Conservation (phyloP, 169 alveolate species). For the Plasmodium gallinaceum region DNA sequence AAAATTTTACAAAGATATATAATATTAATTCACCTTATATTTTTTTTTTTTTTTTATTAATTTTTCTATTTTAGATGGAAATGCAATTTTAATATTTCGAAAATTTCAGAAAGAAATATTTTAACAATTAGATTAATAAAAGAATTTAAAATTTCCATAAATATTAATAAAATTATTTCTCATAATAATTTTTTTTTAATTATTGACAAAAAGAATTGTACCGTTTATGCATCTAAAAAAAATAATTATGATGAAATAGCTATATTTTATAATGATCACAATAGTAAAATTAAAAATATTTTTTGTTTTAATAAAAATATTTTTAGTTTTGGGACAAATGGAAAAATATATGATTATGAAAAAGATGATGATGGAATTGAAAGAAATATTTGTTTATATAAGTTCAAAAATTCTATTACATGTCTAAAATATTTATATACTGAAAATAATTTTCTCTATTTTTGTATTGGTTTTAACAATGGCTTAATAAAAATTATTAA, state of each 20-base stretch:
- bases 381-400: conserved; percentile 41
- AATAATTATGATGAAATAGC: conserved; percentile 60
- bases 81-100: conserved; percentile 5
- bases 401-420: conserved; percentile 30
- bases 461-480: conserved; percentile 68
- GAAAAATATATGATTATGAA: conserved; percentile 37
- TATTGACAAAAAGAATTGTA: conserved; percentile 33
- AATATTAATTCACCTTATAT: background rate
- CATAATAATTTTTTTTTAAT: conserved; percentile 25
- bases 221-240: conserved; percentile 32
- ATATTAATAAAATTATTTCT: conserved; percentile 32
- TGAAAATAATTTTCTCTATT: conserved; percentile 28
- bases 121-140: conserved; percentile 9
- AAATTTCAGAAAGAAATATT: background rate
- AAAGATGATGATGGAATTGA: conserved; percentile 31
- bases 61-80: conserved; percentile 20
- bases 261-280: conserved; percentile 43
- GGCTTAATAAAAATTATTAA: conserved; percentile 46
- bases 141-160: conserved; percentile 13
- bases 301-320: conserved; percentile 30
- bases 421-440: conserved; percentile 33
- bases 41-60: background rate
- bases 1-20: background rate
- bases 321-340: conserved; percentile 49
- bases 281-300: conserved; percentile 48